Evolutionary conservation across 2,329 filamentous ascomycete species (phyloP), one percentile per base, ranked within the genome.

Genomic region (Stachybotrys chlorohalonatus): DNA sequence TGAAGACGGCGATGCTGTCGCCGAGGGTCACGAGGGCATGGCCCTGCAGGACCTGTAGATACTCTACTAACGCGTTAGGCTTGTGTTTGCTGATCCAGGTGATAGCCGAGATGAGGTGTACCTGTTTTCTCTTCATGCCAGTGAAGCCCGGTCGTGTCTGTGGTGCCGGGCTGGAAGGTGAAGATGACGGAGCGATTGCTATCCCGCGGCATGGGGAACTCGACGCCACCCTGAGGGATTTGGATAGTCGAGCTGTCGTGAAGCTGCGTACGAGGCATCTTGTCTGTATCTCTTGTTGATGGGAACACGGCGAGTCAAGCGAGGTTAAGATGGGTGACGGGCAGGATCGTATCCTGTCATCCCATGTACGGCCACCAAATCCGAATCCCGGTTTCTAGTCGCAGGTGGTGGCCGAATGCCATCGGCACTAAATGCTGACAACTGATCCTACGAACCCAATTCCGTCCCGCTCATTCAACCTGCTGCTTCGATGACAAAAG

Each of bases 21-120:
- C 57, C 61, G 11, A 63, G 46, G 13, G 59, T 62, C 11, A 63
- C 54, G 7, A 61, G 53, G 6, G 61, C 59, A 42, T 62, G 60
- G 31, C 61, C 58, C 47, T 58, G 54, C 3, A 58, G 24, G 32
- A 62, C 53, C 51, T 63, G 47, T 1, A 63, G 31, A 47, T 62
- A 58, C 45, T 63, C 59, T 51, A 31, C 11, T 51, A 15, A 11
- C 32, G 6, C 24, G n/a, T 48, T 52, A 17, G n/a, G 17, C 32
- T 6, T 30, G 5, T 52, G 3, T 3, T 9, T 13, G 9, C 9
- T 5, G 2, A 3, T 2, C 13, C 5, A 42, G 36, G 36, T 9
- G 6, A 42, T 2, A 13, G 36, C 3, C 9, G 36, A 9, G 36
- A 42, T 42, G 13, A 2, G 6, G 17, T 30, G 13, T 53, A 53